Evolutionary conservation across 352 stramenopile species (phyloP), one percentile per base, ranked within the genome.

Genomic region (Phytopythium delawarense): DNA sequence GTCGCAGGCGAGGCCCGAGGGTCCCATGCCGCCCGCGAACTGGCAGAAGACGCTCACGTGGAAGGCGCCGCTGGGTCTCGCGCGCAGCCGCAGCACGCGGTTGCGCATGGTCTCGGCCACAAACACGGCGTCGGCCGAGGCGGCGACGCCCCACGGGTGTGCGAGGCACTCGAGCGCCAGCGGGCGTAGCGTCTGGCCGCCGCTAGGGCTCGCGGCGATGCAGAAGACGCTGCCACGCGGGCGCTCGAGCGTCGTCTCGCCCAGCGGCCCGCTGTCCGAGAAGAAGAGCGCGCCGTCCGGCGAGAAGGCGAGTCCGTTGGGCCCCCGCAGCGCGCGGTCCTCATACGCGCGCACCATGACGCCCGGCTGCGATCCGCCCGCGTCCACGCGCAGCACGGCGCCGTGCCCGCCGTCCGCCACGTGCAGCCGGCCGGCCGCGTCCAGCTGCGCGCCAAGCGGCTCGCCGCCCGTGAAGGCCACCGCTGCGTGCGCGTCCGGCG

Each of bases 271-370:
- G 55, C 82, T 92, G 68, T 96, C 87, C 0, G 88, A 91, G 64
- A 96, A 96, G 69, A 89, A 94, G 51, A 96, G 72, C 13, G 79
- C 74, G 52, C 74, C 79, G 45, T 89, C 76, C 23, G 65, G 54
- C 0, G 70, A 66, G 57, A 93, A 89, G 18, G 81, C 67, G 49
- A 94, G 70, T 45, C 78, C 77, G 57, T 76, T 91, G n/a, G 84
- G 86, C 0, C 85, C 85, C 18, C 74, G 77, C 57, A 96, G 89
- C 2, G 78, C 57, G 34, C 87, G 76, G 42, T 92, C 88, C 55
- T 96, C 88, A 68, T 96, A 96, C 12, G 77, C 70, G 54, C 84
- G 90, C 57, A 94, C 88, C 70, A 95, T 81, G 60, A 92, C 75
- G 42, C 79, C 79, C 4, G 80, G 81, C 42, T 93, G 81, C 3